Base-by-base conservation (phyloP, 1,139 yeast species). In the Scheffersomyces titani region DNA sequence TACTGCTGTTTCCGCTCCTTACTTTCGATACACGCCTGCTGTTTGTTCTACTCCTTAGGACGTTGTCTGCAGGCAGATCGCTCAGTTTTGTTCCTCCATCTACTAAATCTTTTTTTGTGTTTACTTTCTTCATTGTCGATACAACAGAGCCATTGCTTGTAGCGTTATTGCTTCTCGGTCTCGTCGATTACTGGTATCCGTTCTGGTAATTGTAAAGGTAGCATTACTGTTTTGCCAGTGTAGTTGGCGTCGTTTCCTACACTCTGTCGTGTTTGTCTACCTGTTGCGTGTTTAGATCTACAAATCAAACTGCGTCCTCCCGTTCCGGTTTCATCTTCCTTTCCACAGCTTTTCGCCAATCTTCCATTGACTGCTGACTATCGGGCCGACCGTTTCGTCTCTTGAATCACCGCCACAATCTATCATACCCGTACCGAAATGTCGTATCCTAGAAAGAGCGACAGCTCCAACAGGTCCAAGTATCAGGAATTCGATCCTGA, bases 401-500 rank as follows among this genome's bases (percentile, higher is more conserved):
- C 16, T 30, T 30, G 40, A 6, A 30, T 30, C 7, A 11, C 4
- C 1, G 3, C 16, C 40, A 9, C 40, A 30, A 30, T 7, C 40
- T 11, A 9, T 30, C 40, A 9, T 30, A 30, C 11, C 11, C 40
- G 40, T n/a, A 30, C 40, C 9, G 40, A 30, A 13, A 61, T 61
- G 65, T 59, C 64, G 11, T 63, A 58, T 57, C 40, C 9, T 30
- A 59, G 71, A 60, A 62, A 64, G 55, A 65, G 69, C 53, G 54
- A 54, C 20, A 54, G 55, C 50, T 55, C 69, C 24, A 61, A 58
- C 44, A 61, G 70, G 40, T 64, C 62, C 55, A 73, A 65, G 57
- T 79, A 77, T 64, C 75, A 70, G 57, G 83, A 78, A 62, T 78
- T 77, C 59, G 86, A 83, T 66, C 80, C 80, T 1, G 87, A 83